phyloP scores from a whole-genome alignment of 371 early-diverging fungal genomes.

The Capniomyces stellatus region DNA sequence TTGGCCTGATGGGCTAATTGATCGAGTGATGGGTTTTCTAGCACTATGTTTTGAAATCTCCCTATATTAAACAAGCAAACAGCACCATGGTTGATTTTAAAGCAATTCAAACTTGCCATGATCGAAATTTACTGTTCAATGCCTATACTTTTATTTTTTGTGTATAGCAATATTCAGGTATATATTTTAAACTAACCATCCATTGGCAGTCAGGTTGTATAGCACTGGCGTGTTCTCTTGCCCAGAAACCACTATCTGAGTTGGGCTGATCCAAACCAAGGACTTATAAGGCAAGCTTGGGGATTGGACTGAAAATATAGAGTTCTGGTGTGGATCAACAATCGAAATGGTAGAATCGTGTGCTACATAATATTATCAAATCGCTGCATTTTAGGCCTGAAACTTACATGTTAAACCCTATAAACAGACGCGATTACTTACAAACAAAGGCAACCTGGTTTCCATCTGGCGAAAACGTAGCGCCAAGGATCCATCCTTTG shows the following conservation, averaged over 20 bases:
- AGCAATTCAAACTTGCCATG: too few relatives aligned
- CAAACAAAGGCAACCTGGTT: slow-evolving; percentile 64
- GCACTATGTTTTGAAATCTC: slow-evolving; percentile 6
- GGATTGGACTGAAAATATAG: slow-evolving; percentile 36
- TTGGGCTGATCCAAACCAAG: slow-evolving; percentile 56
- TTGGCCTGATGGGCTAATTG: slow-evolving; percentile 10
- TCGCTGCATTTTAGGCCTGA: too few relatives aligned
- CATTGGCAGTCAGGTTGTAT: slow-evolving; percentile 34
- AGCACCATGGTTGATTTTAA: too few relatives aligned
- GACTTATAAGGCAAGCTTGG: slow-evolving; percentile 58
- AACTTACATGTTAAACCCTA: too few relatives aligned
- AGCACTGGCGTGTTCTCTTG: slow-evolving; percentile 84
- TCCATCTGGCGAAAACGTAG: slow-evolving; percentile 85
- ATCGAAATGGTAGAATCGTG: slow-evolving; percentile 76
- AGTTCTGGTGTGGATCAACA: slow-evolving; percentile 43
- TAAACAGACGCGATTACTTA: neutral
- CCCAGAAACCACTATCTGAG: slow-evolving; percentile 69
- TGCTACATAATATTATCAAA: slow-evolving; percentile 28
- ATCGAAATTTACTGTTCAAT: too few relatives aligned
- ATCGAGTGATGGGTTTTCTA: slow-evolving; percentile 17
- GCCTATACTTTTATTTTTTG: too few relatives aligned
- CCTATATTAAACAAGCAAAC: too few relatives aligned
- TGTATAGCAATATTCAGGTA: too few relatives aligned
- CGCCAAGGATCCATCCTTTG: slow-evolving; percentile 87
- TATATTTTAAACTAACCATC: slow-evolving; percentile 47